phyloP scores from a whole-genome alignment of 176 grass and related monocot species.

The Phragmites australis region DNA sequence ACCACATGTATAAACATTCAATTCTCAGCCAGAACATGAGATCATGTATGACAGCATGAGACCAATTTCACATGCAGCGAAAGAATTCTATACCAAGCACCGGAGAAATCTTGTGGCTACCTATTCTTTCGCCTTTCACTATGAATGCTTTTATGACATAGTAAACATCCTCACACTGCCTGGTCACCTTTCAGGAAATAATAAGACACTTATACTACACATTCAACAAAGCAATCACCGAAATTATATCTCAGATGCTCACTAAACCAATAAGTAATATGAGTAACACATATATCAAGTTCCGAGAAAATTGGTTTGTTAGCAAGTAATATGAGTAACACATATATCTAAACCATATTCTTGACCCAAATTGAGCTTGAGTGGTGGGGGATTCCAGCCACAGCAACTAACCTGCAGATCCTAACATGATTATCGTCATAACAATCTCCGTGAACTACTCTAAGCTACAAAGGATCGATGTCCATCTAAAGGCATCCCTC shows the following conservation, averaged over 20 bases:
- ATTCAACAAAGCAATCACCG: constrained; percentile 30
- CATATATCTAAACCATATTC: too few relatives aligned
- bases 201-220: constrained; percentile 48
- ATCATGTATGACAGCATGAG: neutral
- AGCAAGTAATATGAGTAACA: too few relatives aligned
- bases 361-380: too few relatives aligned
- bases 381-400: too few relatives aligned
- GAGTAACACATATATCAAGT: constrained; percentile 12
- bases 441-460: too few relatives aligned
- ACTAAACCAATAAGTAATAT: constrained; percentile 4
- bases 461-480: too few relatives aligned
- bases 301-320: too few relatives aligned
- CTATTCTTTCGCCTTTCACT: constrained; percentile 67
- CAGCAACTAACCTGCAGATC: too few relatives aligned
- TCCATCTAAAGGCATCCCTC: too few relatives aligned
- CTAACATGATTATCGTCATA: too few relatives aligned
- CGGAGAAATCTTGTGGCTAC: constrained; percentile 68
- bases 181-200: constrained; percentile 87
- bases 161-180: constrained; percentile 95
- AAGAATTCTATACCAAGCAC: constrained; percentile 64
- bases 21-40: constrained; percentile 17
- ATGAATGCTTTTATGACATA: constrained; percentile 70
- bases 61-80: constrained; percentile 3
- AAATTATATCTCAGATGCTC: constrained; percentile 11
- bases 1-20: constrained; percentile 20